Evolutionary conservation across 129 eudicot genomes (phyloP).

Genomic region (Dittrichia graveolens): DNA sequence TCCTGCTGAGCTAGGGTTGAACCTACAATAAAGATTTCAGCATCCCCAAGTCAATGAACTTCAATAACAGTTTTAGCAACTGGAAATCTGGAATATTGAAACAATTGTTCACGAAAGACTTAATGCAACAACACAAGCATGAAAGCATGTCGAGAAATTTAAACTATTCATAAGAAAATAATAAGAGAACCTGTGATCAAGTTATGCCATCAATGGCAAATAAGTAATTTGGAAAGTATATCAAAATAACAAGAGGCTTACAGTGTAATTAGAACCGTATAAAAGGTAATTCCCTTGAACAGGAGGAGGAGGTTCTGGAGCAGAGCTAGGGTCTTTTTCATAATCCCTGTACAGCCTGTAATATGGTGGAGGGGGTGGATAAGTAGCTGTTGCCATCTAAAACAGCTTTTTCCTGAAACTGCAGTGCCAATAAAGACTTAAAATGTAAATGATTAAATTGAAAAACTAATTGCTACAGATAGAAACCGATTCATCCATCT

Average conservation of each 20-base stretch:
- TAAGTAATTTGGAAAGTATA: not conserved
- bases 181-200: conserved; percentile 14
- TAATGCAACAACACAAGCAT: conserved; percentile 18
- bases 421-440: conserved; percentile 8
- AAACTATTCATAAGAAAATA: not conserved
- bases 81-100: not conserved
- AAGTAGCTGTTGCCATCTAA: conserved; percentile 86
- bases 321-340: conserved; percentile 54
- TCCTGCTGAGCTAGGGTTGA: no score
- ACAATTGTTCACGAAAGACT: not conserved
- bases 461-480: not conserved
- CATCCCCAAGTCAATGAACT: not conserved
- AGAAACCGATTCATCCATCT: not conserved
- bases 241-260: conserved; percentile 24
- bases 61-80: not conserved
- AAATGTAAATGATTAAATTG: not conserved
- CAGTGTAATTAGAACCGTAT: conserved; percentile 76
- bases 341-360: conserved; percentile 86
- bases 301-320: conserved; percentile 91
- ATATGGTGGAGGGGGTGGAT: conserved; percentile 91
- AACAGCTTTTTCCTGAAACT: conserved; percentile 20
- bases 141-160: not conserved
- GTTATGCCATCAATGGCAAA: not conserved
- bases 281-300: conserved; percentile 72
- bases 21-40: no score